A percentile compares a stretch with the other conserved stretches of the same genome.
These are phyloP conservation scores for Phaeodactylum tricornutum DNA, from an alignment of 108 stramenopile species.

Conservation along the genomic window DNA sequence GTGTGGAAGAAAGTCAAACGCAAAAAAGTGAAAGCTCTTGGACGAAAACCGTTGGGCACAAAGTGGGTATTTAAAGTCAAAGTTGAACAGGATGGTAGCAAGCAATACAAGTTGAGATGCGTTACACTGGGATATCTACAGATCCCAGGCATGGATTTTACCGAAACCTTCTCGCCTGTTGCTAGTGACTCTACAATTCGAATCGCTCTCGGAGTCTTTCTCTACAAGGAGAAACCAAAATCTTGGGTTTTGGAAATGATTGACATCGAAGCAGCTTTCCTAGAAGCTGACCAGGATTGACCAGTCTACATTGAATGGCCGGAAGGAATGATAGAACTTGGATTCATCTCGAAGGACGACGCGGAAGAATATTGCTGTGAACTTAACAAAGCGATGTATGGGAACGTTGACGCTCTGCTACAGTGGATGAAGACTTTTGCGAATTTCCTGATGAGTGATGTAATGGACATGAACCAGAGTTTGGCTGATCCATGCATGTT, in stretches of 20 bases:
- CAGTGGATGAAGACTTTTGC: too few species aligned
- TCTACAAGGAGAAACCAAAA: not conserved
- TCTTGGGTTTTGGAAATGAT: slow-evolving; percentile 2
- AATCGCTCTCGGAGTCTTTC: not conserved
- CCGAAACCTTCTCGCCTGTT: not conserved
- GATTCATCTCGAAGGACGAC: slow-evolving; percentile 6
- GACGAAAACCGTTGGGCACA: not conserved
- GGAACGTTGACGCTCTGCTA: slow-evolving; percentile 1
- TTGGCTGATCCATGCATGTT: slow-evolving; percentile 2
- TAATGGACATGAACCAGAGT: slow-evolving; percentile 2
- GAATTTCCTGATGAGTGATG: not conserved
- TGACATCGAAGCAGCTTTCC: slow-evolving; percentile 16
- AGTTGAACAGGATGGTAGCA: not conserved
- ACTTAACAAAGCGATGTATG: slow-evolving; percentile 9
- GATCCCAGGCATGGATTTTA: slow-evolving; percentile 13
- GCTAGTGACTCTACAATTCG: not conserved
- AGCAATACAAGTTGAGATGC: slow-evolving; percentile 1
- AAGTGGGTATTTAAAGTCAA: slow-evolving; percentile 10
- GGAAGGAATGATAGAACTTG: slow-evolving; percentile 7
- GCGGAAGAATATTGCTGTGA: not conserved
- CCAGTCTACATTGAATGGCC: slow-evolving; percentile 7
- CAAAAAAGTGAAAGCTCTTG: not conserved
- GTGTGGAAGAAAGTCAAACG: slow-evolving; percentile 5
- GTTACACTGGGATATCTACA: slow-evolving; percentile 3
- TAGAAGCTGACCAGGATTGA: slow-evolving; percentile 5